Base-by-base conservation (phyloP, 805 yeast species). In the Yarrowia sp. region DNA sequence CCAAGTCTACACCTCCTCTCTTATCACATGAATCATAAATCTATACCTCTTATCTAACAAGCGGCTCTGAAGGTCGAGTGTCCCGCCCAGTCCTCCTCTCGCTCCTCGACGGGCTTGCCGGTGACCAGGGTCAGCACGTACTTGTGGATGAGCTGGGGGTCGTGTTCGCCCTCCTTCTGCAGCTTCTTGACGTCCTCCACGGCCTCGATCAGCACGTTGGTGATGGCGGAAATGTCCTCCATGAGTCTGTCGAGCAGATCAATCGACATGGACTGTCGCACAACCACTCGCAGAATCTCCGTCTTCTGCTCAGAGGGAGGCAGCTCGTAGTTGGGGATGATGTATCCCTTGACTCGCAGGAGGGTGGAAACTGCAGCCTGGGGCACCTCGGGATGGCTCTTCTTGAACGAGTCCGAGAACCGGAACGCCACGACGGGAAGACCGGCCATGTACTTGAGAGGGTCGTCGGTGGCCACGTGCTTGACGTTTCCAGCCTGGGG, bases 381-480 rank as follows among this genome's bases (percentile, higher is more conserved):
- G 10, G 97, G 97, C 69, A 92, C 85, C 77, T 87, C 91, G 3
- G 97, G 95, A 77, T 87, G 90, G 50, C 82, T 76, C 52, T 83
- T 75, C 50, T 79, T 76, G 76, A 92, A 85, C 46, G 82, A 81
- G 65, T 86, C 81, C 2, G 90, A 84, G 73, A 92, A 85, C 75
- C 86, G 86, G 83, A 92, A 92, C 0, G 97, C 89, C 52, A 92
- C 97, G 42, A 92, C 95, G 2, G 98, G 98, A 70, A 92, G 83
- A 2, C 97, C 97, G 0, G 90, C 87, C 74, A 85, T 83, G 80
- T 80, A 92, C 15, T 76, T 75, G 22, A 79, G 80, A 15, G 71
- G 64, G 40, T 70, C 70, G 61, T 69, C 70, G 3, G 73, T 52
- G 38, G 58, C 67, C 43, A 68, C 71, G 45, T 73, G 74, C 38